Evolutionary conservation across 345 rosid genomes (phyloP).

Genomic region (Syzygium aromaticum): DNA sequence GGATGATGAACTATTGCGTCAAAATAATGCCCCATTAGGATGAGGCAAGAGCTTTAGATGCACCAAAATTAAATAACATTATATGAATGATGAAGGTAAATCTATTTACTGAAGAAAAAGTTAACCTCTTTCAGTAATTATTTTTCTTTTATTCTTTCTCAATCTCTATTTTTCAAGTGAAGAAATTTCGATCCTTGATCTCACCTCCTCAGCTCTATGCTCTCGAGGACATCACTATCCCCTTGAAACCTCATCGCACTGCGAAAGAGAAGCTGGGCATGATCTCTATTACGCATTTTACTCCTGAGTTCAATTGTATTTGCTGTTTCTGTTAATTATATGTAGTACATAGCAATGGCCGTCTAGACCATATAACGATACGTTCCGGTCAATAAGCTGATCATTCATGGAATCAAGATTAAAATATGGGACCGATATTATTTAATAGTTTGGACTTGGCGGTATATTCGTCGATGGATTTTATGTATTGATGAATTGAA

Average conservation of each 20-base stretch:
- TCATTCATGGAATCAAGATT: not conserved
- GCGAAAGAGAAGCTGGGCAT: not conserved
- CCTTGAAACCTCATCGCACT: not conserved
- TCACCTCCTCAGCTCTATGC: not conserved
- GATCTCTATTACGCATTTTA: not conserved
- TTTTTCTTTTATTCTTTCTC: not conserved
- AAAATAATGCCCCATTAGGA: not conserved
- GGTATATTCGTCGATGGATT: not conserved
- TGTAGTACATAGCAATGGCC: not conserved
- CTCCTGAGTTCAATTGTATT: not conserved
- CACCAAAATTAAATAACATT: not conserved
- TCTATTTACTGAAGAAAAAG: not conserved
- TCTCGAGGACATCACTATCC: not conserved
- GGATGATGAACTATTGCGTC: not conserved
- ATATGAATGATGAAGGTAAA: not conserved
- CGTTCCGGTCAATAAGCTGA: not conserved
- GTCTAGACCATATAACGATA: rapidly evolving
- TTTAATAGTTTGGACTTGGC: not conserved
- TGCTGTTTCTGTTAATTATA: no score
- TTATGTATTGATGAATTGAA: not conserved
- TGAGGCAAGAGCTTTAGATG: not conserved
- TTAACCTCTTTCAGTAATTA: not conserved
- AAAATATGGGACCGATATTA: not conserved
- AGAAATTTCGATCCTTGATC: not conserved
- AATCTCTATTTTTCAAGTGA: no score